phyloP scores from a whole-genome alignment of 352 stramenopile species.

The Pythium folliculosum region DNA sequence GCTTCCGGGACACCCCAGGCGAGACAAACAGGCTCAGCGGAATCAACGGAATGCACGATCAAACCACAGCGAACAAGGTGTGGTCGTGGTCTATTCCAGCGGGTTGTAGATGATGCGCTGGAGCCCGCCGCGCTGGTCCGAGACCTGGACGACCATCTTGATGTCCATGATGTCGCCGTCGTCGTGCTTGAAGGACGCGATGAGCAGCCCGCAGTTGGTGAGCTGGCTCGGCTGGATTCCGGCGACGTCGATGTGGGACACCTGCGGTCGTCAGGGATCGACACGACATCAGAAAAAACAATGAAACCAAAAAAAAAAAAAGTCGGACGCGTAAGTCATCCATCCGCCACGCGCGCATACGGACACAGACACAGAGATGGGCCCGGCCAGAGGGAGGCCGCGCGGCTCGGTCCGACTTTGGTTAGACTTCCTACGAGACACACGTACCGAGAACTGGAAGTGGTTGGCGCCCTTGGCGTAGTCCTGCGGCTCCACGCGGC shows the following conservation, averaged over 20 bases:
- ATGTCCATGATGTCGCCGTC: constrained; percentile 80
- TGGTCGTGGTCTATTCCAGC: constrained; percentile 84
- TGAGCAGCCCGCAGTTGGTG: constrained; percentile 87
- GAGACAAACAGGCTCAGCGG: no score
- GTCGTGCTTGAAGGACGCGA: constrained; percentile 74
- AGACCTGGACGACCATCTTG: constrained; percentile 90
- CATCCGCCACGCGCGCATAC: background rate
- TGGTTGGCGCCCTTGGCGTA: constrained; percentile 74
- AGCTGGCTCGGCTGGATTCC: constrained; percentile 82
- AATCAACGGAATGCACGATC: no score
- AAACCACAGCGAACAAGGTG: no score
- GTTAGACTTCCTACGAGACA: background rate
- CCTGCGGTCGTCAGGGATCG: constrained; percentile 28
- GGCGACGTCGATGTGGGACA: constrained; percentile 65
- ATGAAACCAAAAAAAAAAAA: background rate
- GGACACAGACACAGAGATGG: constrained; percentile 17
- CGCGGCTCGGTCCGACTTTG: background rate
- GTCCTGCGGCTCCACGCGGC: constrained; percentile 58
- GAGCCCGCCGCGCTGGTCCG: constrained; percentile 63
- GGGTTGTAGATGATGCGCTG: constrained; percentile 90
- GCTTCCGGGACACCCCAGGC: background rate
- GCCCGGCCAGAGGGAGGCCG: background rate
- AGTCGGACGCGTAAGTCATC: background rate
- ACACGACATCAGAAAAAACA: background rate
- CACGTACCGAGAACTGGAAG: constrained; percentile 83